These are phyloP conservation scores for Gyromitra esculenta DNA, from an alignment of 2,329 filamentous ascomycete species.

Conservation along the genomic window DNA sequence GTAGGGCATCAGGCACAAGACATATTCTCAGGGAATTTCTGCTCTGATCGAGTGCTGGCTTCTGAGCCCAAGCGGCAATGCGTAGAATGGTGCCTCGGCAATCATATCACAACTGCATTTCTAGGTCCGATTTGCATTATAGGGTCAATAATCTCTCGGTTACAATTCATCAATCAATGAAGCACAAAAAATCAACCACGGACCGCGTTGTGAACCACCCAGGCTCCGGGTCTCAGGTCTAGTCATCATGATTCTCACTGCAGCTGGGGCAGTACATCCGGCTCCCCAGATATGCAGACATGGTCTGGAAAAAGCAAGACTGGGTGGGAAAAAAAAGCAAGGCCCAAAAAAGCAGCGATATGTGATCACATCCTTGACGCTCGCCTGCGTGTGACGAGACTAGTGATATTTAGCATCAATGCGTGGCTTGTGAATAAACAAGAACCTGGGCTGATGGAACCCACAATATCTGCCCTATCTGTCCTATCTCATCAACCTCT, in stretches of 20 bases:
- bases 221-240: background rate
- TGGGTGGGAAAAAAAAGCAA: background rate
- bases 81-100: background rate
- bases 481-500: background rate
- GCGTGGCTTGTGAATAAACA: background rate
- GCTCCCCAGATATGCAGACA: background rate
- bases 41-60: too few species aligned
- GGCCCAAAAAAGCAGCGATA: background rate
- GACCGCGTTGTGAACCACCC: background rate
- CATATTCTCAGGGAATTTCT: too few species aligned
- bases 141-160: background rate
- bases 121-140: background rate
- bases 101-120: background rate
- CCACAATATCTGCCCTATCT: background rate
- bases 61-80: too few species aligned
- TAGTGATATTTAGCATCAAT: background rate
- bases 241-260: background rate
- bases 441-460: background rate
- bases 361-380: background rate
- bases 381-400: background rate
- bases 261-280: background rate
- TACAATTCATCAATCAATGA: background rate
- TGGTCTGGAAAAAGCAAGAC: slow-evolving; percentile 13
- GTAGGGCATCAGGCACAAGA: too few species aligned
- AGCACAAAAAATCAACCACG: slow-evolving; percentile 8